Percentiles rank a stretch among this genome's conserved stretches.
Conservation (phyloP, 2,329 filamentous ascomycete species). For the Colletotrichum siamense region DNA sequence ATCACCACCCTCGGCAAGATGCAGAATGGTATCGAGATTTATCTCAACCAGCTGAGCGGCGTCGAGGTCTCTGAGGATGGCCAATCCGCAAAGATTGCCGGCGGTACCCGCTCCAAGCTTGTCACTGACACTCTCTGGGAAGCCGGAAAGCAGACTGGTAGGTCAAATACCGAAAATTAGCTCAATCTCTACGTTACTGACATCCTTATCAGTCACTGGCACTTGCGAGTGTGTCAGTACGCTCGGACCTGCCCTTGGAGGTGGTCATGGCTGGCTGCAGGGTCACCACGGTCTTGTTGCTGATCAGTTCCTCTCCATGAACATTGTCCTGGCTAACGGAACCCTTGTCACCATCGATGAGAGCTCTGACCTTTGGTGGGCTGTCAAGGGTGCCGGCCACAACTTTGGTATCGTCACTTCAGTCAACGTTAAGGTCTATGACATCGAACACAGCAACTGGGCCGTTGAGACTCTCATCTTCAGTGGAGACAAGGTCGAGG, state of each 20-base stretch:
- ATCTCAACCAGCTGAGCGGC: conserved; percentile 46
- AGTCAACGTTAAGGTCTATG: conserved; percentile 52
- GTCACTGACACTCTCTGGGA: conserved; percentile 55
- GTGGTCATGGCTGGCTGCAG: conserved; percentile 61
- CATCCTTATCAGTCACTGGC: conserved; percentile 44
- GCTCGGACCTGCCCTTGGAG: conserved; percentile 58
- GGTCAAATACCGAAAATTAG: neutral
- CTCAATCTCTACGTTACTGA: neutral
- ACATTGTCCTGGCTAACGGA: conserved; percentile 58
- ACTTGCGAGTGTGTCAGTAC: conserved; percentile 58
- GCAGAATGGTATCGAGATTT: conserved; percentile 56
- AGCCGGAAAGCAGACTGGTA: conserved; percentile 55
- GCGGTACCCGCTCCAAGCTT: conserved; percentile 50
- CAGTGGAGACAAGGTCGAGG: conserved; percentile 53
- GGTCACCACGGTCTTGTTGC: conserved; percentile 57
- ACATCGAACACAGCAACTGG: conserved; percentile 44
- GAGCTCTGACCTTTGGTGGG: conserved; percentile 62
- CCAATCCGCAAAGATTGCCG: conserved; percentile 51
- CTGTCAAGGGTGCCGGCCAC: conserved; percentile 60
- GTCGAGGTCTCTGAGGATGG: conserved; percentile 47
- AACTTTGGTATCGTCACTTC: conserved; percentile 66
- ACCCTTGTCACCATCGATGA: conserved; percentile 40
- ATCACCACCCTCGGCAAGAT: conserved; percentile 54
- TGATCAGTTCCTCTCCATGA: conserved; percentile 58
- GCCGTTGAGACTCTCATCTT: conserved; percentile 50